These are phyloP conservation scores for Phytopythium oedochilum DNA, from an alignment of 352 stramenopile species.

Conservation along the genomic window DNA sequence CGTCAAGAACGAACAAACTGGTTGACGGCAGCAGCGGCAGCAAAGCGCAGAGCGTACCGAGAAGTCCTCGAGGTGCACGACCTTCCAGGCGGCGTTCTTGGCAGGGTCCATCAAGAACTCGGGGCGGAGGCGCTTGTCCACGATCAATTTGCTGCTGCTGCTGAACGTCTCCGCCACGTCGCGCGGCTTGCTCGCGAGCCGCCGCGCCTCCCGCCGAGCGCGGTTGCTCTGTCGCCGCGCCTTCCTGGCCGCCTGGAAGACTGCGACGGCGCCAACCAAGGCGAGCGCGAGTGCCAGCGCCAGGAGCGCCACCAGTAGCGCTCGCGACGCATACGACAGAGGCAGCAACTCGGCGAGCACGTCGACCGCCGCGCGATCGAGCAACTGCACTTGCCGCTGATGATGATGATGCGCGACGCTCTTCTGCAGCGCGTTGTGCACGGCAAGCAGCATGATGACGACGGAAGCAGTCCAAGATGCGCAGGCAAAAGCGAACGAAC, in stretches of 20 bases:
- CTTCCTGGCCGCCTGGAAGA: background rate
- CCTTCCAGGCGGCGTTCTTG: slow-evolving; percentile 24
- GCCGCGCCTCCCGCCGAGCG: background rate
- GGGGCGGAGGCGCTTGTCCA: slow-evolving; percentile 10
- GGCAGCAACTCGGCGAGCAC: too few relatives aligned
- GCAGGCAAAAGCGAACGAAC: too few relatives aligned
- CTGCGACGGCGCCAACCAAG: background rate
- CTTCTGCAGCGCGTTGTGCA: too few relatives aligned
- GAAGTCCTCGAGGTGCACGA: slow-evolving; percentile 22
- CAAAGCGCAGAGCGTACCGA: slow-evolving; percentile 6
- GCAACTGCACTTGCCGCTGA: too few relatives aligned
- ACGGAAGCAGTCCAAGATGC: too few relatives aligned
- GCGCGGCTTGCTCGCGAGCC: background rate
- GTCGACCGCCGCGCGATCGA: too few relatives aligned
- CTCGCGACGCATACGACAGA: too few relatives aligned
- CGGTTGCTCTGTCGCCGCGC: background rate
- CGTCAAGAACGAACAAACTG: too few relatives aligned
- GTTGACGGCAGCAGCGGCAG: too few relatives aligned
- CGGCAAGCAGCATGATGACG: too few relatives aligned
- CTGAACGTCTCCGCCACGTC: background rate
- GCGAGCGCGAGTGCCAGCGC: background rate
- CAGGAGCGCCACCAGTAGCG: background rate
- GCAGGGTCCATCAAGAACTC: slow-evolving; percentile 11
- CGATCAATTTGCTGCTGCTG: background rate
- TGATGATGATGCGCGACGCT: too few relatives aligned